These are phyloP conservation scores for Bacidia rubella DNA, from an alignment of 495 filamentous ascomycete species.

Conservation along the genomic window DNA sequence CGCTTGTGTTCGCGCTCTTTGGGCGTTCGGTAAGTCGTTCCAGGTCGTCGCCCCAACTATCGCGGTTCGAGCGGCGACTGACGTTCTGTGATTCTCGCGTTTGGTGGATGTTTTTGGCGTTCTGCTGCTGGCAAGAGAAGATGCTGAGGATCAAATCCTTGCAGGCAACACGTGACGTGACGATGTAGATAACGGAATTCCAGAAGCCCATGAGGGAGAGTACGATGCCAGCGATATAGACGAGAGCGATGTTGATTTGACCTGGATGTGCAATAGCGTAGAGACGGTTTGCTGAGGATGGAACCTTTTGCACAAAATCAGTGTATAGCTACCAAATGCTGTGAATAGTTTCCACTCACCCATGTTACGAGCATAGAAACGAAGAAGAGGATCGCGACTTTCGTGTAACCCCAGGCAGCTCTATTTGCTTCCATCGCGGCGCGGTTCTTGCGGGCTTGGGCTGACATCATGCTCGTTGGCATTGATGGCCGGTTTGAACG, in stretches of 20 bases:
- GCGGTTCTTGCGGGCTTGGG: conserved; percentile 14
- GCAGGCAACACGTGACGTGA: conserved; percentile 35
- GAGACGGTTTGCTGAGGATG: conserved; percentile 66
- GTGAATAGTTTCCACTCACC: conserved; percentile 28
- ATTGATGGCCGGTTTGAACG: not conserved
- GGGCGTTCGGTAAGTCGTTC: not conserved
- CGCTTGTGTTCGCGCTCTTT: not conserved
- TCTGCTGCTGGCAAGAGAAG: not conserved
- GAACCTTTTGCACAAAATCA: conserved; percentile 17
- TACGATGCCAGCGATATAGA: conserved; percentile 58
- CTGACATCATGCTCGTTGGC: not conserved
- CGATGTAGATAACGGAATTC: conserved; percentile 72
- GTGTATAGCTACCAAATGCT: not conserved
- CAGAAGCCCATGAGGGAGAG: conserved; percentile 80
- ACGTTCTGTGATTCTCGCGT: not conserved
- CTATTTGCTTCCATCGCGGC: conserved; percentile 20
- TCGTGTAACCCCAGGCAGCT: conserved; percentile 61
- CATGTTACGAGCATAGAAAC: conserved; percentile 69
- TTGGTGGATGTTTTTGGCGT: not conserved
- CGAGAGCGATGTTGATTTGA: conserved; percentile 42
- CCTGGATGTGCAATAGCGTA: conserved; percentile 49
- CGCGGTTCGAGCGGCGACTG: not conserved
- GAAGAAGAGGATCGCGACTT: conserved; percentile 76
- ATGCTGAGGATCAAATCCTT: conserved; percentile 5
- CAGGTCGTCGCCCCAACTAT: conserved; percentile 1